These are phyloP conservation scores for Venturia nashicola DNA, from an alignment of 2,329 filamentous ascomycete species.

Conservation along the genomic window DNA sequence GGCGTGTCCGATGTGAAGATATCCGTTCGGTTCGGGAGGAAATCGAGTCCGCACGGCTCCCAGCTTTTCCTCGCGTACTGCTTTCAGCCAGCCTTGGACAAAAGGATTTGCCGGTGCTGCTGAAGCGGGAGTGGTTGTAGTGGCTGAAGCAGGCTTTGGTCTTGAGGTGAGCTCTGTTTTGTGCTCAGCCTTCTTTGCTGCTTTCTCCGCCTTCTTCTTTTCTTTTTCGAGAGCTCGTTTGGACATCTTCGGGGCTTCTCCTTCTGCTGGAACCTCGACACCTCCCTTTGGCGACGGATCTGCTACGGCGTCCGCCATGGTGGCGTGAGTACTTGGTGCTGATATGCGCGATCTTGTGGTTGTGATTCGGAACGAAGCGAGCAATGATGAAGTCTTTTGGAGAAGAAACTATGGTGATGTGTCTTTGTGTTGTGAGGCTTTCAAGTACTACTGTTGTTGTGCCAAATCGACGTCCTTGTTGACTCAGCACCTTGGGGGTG, in stretches of 20 bases:
- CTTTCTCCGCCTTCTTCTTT: conserved; percentile 32
- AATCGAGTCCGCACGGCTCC: conserved; percentile 36
- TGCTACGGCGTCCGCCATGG: neutral
- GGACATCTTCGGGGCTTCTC: conserved; percentile 16
- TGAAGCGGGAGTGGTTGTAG: conserved; percentile 15
- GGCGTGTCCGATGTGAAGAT: conserved; percentile 82
- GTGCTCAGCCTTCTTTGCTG: conserved; percentile 27
- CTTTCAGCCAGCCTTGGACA: conserved; percentile 36
- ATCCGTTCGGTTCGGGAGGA: conserved; percentile 67
- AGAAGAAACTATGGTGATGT: neutral
- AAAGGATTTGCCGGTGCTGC: conserved; percentile 27
- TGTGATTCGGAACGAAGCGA: neutral
- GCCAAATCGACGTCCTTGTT: neutral
- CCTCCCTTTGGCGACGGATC: neutral
- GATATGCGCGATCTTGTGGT: neutral
- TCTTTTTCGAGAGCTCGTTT: conserved; percentile 37
- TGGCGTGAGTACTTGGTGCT: neutral
- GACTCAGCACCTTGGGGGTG: too few species aligned
- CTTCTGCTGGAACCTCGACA: neutral
- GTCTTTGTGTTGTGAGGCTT: neutral
- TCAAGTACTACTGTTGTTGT: neutral
- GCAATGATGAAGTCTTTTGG: neutral
- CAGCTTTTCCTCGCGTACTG: conserved; percentile 38
- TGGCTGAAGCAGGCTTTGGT: conserved; percentile 18
- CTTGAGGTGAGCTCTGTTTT: conserved; percentile 28